phyloP scores from a whole-genome alignment of 1,284 basidiomycete species.

The Rhizoctonia solani region DNA sequence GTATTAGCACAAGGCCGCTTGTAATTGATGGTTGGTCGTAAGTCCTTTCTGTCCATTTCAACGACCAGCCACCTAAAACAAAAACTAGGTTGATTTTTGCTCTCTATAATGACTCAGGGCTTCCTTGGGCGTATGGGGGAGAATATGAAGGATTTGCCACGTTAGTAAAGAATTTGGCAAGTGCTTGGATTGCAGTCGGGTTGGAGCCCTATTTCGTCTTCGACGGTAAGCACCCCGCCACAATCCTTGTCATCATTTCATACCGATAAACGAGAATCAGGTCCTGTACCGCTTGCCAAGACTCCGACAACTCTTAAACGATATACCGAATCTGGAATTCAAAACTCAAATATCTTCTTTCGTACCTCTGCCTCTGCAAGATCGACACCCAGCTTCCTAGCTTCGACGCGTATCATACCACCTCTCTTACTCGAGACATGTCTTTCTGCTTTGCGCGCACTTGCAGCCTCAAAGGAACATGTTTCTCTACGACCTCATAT shows the following conservation, averaged over 20 bases:
- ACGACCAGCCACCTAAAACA: not conserved
- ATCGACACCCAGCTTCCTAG: slow-evolving; percentile 68
- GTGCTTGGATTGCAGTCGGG: slow-evolving; percentile 74
- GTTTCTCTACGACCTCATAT: slow-evolving; percentile 45
- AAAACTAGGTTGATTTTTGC: slow-evolving; percentile 74
- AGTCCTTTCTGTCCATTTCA: slow-evolving; percentile 47
- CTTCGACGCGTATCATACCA: slow-evolving; percentile 75
- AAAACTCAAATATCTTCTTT: slow-evolving; percentile 77
- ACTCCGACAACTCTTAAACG: slow-evolving; percentile 70
- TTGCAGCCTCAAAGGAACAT: slow-evolving; percentile 36
- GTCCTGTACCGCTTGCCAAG: slow-evolving; percentile 73
- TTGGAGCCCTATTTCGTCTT: slow-evolving; percentile 85
- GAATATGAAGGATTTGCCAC: slow-evolving; percentile 69
- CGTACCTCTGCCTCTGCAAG: slow-evolving; percentile 76
- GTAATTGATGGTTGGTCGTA: slow-evolving; percentile 90
- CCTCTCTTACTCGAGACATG: slow-evolving; percentile 68
- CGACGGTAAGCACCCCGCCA: slow-evolving; percentile 66
- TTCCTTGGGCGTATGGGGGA: slow-evolving; percentile 86
- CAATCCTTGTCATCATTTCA: not conserved
- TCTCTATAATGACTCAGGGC: slow-evolving; percentile 61
- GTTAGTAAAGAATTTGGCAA: slow-evolving; percentile 58
- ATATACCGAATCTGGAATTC: slow-evolving; percentile 57
- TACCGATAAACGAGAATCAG: slow-evolving; percentile 47
- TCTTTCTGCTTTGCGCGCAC: slow-evolving; percentile 57
- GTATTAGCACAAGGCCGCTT: slow-evolving; percentile 45